Evolutionary conservation across 805 yeast species (phyloP), one percentile per base, ranked within the genome.

Genomic region (Kodamaea leandrae): DNA sequence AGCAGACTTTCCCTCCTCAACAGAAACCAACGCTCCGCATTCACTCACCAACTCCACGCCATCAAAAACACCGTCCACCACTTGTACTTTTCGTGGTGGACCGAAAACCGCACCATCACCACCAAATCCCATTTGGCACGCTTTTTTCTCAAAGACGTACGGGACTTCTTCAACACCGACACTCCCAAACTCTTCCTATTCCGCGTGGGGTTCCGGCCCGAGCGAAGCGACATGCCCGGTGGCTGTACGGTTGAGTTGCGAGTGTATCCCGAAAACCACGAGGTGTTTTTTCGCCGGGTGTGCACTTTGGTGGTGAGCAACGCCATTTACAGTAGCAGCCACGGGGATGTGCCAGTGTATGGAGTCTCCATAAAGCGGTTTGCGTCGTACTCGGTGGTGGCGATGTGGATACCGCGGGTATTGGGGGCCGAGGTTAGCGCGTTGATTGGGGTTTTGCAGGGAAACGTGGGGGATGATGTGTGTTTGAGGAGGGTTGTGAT

Each of bases 161-260:
- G 32, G 5, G 3, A n/a, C 5, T 27, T 27, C 15, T 27, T 14
- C 8, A 3, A 13, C 12, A 4, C 21, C n/a, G 9, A 19, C n/a
- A 4, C 32, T 15, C 37, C 16, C 13, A 43, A 40, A 12, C 6
- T 44, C 4, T 29, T 14, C 13, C 23, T 47, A 10, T 44, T 47
- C 25, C 41, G 43, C 28, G 37, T 35, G 15, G 47, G 47, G 5
- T 21, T 44, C 9, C 18, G 25, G 16, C 50, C 50, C 2, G 16
- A 18, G 8, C 42, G 41, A 27, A 28, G 24, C 6, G 21, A 24
- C 4, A 15, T 42, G 17, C 28, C 29, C n/a, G n/a, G 25, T 10
- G 50, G 50, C n/a, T 42, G 41, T 21, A 47, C 50, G 5, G 25
- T 39, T n/a, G 50, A 47, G 18, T 19, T 47, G 8, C 38, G 41